Percentiles rank a stretch among this genome's conserved stretches.
phyloP scores from a whole-genome alignment of 208 protist species.

The Kentomonas sorsogonicus region DNA sequence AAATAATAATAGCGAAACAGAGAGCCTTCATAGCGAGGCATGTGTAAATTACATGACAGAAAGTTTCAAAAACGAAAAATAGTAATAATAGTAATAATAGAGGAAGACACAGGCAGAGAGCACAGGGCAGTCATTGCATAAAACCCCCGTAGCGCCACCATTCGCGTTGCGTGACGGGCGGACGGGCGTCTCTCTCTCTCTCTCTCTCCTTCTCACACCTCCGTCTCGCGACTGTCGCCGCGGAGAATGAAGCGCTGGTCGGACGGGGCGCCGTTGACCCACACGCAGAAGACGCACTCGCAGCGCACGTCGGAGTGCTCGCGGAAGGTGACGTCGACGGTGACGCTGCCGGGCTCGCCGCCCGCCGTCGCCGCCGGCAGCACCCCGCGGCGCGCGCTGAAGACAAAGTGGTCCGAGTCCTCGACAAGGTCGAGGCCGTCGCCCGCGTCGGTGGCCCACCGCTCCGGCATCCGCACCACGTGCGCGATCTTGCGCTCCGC shows the following conservation, averaged over 20 bases:
- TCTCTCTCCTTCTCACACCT: slow-evolving; percentile 56
- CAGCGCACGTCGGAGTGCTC: slow-evolving; percentile 71
- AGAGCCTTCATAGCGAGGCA: not conserved
- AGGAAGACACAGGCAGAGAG: too few relatives aligned
- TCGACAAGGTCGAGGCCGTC: slow-evolving; percentile 21
- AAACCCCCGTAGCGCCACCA: too few relatives aligned
- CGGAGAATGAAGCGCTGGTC: slow-evolving; percentile 41
- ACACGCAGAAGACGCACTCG: slow-evolving; percentile 52
- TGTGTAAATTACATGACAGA: slow-evolving; percentile 4
- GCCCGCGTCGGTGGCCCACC: slow-evolving; percentile 16
- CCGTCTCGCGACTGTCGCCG: slow-evolving; percentile 77
- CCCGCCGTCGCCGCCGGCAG: slow-evolving; percentile 67
- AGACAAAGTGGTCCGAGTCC: slow-evolving; percentile 38
- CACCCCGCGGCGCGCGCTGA: slow-evolving; percentile 35
- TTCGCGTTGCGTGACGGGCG: too few relatives aligned
- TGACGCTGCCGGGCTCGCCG: slow-evolving; percentile 44
- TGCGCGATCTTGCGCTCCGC: slow-evolving; percentile 29
- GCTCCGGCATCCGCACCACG: slow-evolving; percentile 38
- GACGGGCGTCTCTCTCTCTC: too few relatives aligned
- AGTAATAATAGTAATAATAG: slow-evolving; percentile 1
- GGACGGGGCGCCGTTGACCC: slow-evolving; percentile 33
- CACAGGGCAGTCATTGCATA: too few relatives aligned
- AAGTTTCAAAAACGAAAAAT: slow-evolving; percentile 15
- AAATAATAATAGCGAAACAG: not conserved
- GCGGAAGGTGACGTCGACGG: slow-evolving; percentile 42